Evolutionary conservation across 441 rosid species (phyloP).

Genomic region (Raphanus hybrid): DNA sequence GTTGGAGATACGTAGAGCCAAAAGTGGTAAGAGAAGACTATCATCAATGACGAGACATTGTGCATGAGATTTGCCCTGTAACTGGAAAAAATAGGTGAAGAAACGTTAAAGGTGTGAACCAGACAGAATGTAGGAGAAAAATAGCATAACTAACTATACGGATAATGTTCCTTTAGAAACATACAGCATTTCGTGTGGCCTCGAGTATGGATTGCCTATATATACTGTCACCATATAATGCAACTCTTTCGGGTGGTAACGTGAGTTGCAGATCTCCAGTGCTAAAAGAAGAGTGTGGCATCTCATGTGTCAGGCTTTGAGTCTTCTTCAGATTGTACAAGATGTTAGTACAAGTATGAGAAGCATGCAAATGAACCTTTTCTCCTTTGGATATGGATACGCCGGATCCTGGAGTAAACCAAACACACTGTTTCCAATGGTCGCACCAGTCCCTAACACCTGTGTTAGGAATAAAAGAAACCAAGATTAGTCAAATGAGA

Average conservation of each 20-base stretch:
- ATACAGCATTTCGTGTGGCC: conserved; percentile 70
- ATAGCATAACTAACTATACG: background rate
- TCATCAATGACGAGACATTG: conserved; percentile 84
- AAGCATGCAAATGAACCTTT: conserved; percentile 65
- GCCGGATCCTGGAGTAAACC: conserved; percentile 75
- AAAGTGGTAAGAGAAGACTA: conserved; percentile 71
- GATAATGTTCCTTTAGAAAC: conserved; percentile 33
- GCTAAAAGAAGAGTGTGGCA: conserved; percentile 35
- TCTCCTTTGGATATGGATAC: conserved; percentile 59
- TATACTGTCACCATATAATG: conserved; percentile 70
- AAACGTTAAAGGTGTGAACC: background rate
- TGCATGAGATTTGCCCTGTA: conserved; percentile 64
- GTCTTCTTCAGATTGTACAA: conserved; percentile 61
- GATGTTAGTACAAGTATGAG: conserved; percentile 66
- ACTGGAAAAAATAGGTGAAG: conserved; percentile 56
- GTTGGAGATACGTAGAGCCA: conserved; percentile 59
- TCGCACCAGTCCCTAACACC: conserved; percentile 86
- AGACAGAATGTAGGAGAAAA: background rate
- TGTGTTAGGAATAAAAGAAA: conserved; percentile 33
- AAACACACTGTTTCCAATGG: conserved; percentile 98
- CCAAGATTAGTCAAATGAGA: conserved; percentile 15
- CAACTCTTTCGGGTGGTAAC: conserved; percentile 82
- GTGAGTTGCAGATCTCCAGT: conserved; percentile 58
- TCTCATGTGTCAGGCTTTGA: conserved; percentile 43
- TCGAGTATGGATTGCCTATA: conserved; percentile 70